Evolutionary conservation across 2,329 filamentous ascomycete genomes (phyloP), one percentile per base, ranked within the genome.

Genomic region (Pseudocercospora crystallina): DNA sequence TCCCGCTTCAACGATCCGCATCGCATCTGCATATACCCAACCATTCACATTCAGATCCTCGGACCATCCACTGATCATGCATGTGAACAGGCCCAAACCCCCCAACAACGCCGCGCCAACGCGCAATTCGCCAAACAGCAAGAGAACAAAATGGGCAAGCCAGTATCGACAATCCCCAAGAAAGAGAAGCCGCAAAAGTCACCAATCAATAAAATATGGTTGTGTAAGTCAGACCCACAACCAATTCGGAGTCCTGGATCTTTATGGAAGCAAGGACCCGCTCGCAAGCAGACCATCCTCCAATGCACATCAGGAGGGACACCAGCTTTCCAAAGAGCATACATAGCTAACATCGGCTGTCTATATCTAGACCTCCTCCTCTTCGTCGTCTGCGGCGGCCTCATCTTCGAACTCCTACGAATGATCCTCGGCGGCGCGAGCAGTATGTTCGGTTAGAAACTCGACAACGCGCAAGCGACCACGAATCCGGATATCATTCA

Each of bases 101-200:
- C 86, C 62, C 82, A 89, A 72, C 89, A 94, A 77, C 85, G 89
- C 70, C 83, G 83, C 66, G 84, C 86, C 57, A 94, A 94, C 76
- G 82, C 82, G 66, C 86, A 87, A 73, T 95, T 89, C 73, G 84
- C 80, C 61, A 85, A 86, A 69, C 79, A 81, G 47, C 84, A 92
- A 69, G 83, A 87, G 68, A 75, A 78, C 53, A 87, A 85, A 68
- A 86, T 87, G 71, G 89, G 89, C 73, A 90, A 89, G 75, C 71
- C 73, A 2, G 77, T 78, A 63, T 71, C 76, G 58, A 74, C 71
- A 36, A 64, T 72, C 51, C 82, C 80, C 66, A 64, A 65, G 53
- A 53, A 61, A 43, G 56, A 60, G 44, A 66, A 62, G 50, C 51
- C 57, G 14, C 49, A 65, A 46, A 69, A 69, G 60, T 46, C 76